Base-by-base conservation (phyloP, 768 basidiomycete species). In the Boletellus ananiceps region DNA sequence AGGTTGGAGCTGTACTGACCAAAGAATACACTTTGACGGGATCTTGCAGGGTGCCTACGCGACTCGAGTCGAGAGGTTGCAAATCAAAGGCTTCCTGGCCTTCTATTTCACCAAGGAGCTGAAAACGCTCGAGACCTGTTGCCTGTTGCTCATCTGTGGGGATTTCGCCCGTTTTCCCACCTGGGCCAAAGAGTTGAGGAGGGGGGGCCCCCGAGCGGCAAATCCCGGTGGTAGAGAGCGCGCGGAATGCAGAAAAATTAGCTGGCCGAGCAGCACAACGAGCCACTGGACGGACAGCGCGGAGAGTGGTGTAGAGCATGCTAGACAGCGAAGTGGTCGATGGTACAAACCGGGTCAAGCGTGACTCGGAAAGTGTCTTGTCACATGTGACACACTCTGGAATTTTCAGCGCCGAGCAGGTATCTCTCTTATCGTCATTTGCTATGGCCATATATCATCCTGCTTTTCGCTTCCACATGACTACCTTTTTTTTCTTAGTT, bases 121-220 rank as follows among this genome's bases (percentile, higher is more conserved):
- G 91, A 64, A 96, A 82, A 70, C 95, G 91, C 70, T 97, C 94
- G 47, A 97, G 76, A 82, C 95, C 95, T 59, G 95, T 99, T 14
- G 94, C 82, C 72, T 99, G 95, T 56, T 88, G 81, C 56, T 84
- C 76, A 71, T 92, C 89, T 51, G 87, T 88, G 46, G 93, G 84
- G 56, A 92, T 81, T 59, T 82, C 77, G 44, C 88, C 86, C 27
- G 80, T 49, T 65, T 86, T 83, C 61, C 78, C 80, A 65, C 90
- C 90, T 44, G 78, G 62, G 55, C 90, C 89, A 56, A 74, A 85
- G 56, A 92, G 71, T 47, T 78, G 73, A 42, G 88, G 86, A 50
- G 83, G 72, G 14, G 79, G 75, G 31, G 83, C 69, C 33, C 72
- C 84, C 6, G 87, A 87, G 42, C 71, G 70, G 40, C 76, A 75